These are phyloP conservation scores for Calonectria naviculata DNA, from an alignment of 2,329 filamentous ascomycete genomes.

Conservation along the genomic window DNA sequence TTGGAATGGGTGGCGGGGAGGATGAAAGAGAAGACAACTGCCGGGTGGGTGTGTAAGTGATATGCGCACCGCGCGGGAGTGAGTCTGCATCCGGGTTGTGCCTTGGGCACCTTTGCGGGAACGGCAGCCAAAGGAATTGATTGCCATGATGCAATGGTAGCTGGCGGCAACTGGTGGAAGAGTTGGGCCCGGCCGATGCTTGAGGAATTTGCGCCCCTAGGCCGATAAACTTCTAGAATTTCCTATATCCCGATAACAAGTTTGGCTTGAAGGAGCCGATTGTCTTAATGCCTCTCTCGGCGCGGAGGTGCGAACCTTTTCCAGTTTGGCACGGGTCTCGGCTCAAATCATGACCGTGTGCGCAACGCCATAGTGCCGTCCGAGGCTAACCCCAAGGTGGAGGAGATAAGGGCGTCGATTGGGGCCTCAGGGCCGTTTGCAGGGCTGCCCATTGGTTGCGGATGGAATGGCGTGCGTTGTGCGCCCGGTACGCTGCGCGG, in stretches of 20 bases:
- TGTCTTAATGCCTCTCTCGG: background rate
- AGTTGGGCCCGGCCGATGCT: background rate
- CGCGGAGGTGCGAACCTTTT: background rate
- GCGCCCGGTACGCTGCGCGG: background rate
- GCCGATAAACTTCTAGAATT: constrained; percentile 3
- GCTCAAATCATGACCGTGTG: constrained; percentile 12
- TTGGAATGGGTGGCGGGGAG: background rate
- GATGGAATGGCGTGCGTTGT: constrained; percentile 31
- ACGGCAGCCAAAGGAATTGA: background rate
- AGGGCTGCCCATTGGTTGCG: constrained; percentile 28
- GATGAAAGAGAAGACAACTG: background rate
- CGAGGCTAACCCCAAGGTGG: constrained; percentile 38
- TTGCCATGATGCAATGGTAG: background rate
- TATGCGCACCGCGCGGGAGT: background rate
- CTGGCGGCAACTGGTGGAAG: background rate
- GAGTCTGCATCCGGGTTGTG: background rate
- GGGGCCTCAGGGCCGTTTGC: constrained; percentile 30
- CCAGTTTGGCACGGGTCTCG: constrained; percentile 15
- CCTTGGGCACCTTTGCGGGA: background rate
- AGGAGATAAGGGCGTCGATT: constrained; percentile 38
- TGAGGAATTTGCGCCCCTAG: background rate
- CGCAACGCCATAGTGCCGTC: constrained; percentile 15
- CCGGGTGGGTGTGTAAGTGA: background rate
- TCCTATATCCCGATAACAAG: background rate
- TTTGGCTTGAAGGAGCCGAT: background rate